A percentile compares a stretch with the other conserved stretches of the same genome.
These are phyloP conservation scores for Ophiobolus disseminans DNA, from an alignment of 2,329 filamentous ascomycete species.

Conservation along the genomic window DNA sequence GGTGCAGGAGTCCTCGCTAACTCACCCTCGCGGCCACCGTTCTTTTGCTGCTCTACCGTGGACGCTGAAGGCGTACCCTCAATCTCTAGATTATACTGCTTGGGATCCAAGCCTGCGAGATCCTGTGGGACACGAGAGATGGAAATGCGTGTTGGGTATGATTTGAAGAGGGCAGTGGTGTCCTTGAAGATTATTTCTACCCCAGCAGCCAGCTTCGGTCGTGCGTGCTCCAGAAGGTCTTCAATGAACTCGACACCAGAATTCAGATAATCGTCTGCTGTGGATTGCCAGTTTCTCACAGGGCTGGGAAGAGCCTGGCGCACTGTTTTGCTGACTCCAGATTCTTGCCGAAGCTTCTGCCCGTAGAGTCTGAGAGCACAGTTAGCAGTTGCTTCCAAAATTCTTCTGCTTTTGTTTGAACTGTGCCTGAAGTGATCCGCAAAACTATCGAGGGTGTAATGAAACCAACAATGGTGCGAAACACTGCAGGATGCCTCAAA, in stretches of 20 bases:
- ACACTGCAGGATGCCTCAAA: no score
- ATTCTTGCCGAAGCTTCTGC: slow-evolving; percentile 79
- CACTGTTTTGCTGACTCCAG: slow-evolving; percentile 90
- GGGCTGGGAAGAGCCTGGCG: slow-evolving; percentile 84
- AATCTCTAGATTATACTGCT: slow-evolving; percentile 79
- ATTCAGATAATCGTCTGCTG: slow-evolving; percentile 84
- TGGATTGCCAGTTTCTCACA: slow-evolving; percentile 82
- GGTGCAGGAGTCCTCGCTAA: slow-evolving; percentile 71
- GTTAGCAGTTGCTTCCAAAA: no score
- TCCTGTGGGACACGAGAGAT: slow-evolving; percentile 82
- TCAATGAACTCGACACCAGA: slow-evolving; percentile 89
- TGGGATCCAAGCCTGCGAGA: slow-evolving; percentile 77
- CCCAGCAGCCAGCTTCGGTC: slow-evolving; percentile 84
- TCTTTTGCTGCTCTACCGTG: slow-evolving; percentile 63
- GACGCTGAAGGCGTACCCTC: slow-evolving; percentile 65
- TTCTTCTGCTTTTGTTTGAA: no score
- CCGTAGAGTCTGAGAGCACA: slow-evolving; percentile 76
- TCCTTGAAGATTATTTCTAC: slow-evolving; percentile 88
- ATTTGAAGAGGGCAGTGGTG: slow-evolving; percentile 85
- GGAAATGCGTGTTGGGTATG: slow-evolving; percentile 84
- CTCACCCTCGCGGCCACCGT: slow-evolving; percentile 76
- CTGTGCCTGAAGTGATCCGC: no score
- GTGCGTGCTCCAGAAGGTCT: slow-evolving; percentile 83
- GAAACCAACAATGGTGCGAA: no score
- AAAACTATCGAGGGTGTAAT: no score